phyloP scores from a whole-genome alignment of 1,284 basidiomycete species.

The Pseudozyma pruni region DNA sequence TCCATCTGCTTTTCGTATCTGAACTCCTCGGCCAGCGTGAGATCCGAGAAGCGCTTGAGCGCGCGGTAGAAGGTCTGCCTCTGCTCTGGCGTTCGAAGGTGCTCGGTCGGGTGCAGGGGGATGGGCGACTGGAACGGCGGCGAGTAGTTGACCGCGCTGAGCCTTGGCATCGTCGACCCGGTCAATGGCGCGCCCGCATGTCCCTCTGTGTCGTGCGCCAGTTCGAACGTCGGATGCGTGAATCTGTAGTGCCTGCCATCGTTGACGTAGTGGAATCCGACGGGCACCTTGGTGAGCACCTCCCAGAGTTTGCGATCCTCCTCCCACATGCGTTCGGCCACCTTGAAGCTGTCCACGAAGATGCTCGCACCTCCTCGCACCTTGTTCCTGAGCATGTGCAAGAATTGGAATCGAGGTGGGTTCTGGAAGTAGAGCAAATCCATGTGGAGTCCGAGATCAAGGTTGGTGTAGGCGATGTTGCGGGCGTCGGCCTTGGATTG shows the following conservation, averaged over 20 bases:
- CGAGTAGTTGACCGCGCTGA: slow-evolving; percentile 80
- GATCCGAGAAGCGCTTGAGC: slow-evolving; percentile 74
- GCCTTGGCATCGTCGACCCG: slow-evolving; percentile 55
- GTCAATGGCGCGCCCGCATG: slow-evolving; percentile 39
- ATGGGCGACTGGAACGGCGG: slow-evolving; percentile 91
- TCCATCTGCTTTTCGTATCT: slow-evolving; percentile 77
- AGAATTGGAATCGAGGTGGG: slow-evolving; percentile 88
- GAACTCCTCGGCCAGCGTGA: slow-evolving; percentile 74
- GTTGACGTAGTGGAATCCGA: slow-evolving; percentile 91
- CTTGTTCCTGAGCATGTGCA: slow-evolving; percentile 80
- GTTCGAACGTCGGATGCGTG: slow-evolving; percentile 83
- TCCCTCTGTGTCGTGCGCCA: slow-evolving; percentile 68
- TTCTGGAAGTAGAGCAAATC: slow-evolving; percentile 72
- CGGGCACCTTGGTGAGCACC: slow-evolving; percentile 75
- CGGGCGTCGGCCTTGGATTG: slow-evolving; percentile 76
- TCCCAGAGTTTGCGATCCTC: slow-evolving; percentile 74
- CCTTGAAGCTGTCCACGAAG: slow-evolving; percentile 85
- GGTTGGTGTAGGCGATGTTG: slow-evolving; percentile 95
- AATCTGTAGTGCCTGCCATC: slow-evolving; percentile 85
- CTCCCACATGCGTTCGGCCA: slow-evolving; percentile 74
- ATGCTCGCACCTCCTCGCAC: slow-evolving; percentile 86
- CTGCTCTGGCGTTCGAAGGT: slow-evolving; percentile 19
- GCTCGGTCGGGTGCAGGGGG: slow-evolving; percentile 55
- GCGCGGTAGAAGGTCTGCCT: slow-evolving; percentile 69
- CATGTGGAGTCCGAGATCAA: slow-evolving; percentile 90